phyloP scores from a whole-genome alignment of 2,329 filamentous ascomycete genomes.

The Trichoderma sp. region DNA sequence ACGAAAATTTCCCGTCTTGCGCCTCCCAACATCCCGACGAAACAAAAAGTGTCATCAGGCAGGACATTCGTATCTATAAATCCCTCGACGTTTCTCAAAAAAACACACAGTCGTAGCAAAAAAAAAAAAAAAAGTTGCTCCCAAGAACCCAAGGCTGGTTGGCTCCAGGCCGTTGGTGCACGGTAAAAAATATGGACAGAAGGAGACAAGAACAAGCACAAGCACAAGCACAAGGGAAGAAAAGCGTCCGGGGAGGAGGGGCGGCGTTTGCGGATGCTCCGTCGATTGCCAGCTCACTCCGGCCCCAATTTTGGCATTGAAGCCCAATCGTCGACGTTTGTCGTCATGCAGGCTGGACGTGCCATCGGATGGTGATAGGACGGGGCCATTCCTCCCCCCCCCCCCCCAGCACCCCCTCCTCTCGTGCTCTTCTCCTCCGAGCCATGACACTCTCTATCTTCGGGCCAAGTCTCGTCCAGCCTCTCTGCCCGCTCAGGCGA shows the following conservation, averaged over 20 bases:
- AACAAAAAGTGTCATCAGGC: not conserved
- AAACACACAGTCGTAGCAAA: no score
- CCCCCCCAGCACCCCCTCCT: not conserved
- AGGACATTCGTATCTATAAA: not conserved
- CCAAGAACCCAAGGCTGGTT: not conserved
- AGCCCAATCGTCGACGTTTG: constrained; percentile 18
- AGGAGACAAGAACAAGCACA: not conserved
- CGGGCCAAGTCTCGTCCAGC: not conserved
- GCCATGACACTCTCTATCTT: not conserved
- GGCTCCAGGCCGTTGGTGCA: not conserved
- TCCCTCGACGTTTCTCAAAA: not conserved
- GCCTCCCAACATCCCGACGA: not conserved
- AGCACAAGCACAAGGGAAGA: not conserved
- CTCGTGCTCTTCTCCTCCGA: constrained; percentile 1
- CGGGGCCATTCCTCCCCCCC: not conserved
- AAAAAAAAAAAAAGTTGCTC: not conserved
- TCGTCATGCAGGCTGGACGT: constrained; percentile 16
- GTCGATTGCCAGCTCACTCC: constrained; percentile 17
- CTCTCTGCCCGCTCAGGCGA: not conserved
- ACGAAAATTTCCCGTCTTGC: not conserved
- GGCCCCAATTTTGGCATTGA: constrained; percentile 8
- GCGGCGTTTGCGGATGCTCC: constrained; percentile 12
- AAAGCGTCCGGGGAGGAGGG: not conserved
- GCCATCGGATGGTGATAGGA: not conserved
- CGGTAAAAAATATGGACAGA: not conserved